Evolutionary conservation across 2,329 filamentous ascomycete species (phyloP).

Genomic region (Zymoseptoria ardabiliae): DNA sequence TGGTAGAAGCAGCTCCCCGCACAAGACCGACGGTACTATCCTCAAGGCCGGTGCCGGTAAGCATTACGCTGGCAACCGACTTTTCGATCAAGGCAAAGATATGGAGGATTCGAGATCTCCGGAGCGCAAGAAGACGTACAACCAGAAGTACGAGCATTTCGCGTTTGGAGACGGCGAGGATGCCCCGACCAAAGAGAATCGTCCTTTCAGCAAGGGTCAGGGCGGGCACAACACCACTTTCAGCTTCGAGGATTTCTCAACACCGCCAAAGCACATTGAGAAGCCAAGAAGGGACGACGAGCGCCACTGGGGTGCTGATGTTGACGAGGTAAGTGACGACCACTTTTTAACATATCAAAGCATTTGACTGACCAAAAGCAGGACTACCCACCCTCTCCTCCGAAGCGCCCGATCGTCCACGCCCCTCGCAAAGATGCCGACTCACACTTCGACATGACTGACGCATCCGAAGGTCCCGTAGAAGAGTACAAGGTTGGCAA

Average conservation of each 20-base stretch:
- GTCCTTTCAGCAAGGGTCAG: slow-evolving; percentile 27
- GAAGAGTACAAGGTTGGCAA: slow-evolving; percentile 33
- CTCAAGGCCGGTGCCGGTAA: slow-evolving; percentile 45
- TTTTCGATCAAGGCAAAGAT: slow-evolving; percentile 50
- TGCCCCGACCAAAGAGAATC: slow-evolving; percentile 22
- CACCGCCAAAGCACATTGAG: slow-evolving; percentile 65
- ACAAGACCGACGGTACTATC: slow-evolving; percentile 31
- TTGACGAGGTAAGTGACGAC: slow-evolving; percentile 49
- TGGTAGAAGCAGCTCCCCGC: slow-evolving; percentile 25
- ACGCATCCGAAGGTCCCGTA: slow-evolving; percentile 57
- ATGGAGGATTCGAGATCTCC: slow-evolving; percentile 31
- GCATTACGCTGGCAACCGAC: slow-evolving; percentile 46
- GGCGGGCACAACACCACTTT: slow-evolving; percentile 56
- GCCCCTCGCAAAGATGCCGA: slow-evolving; percentile 73
- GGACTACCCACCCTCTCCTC: slow-evolving; percentile 51
- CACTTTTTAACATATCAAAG: neutral
- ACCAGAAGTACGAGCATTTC: slow-evolving; percentile 79
- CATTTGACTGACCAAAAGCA: slow-evolving; percentile 22
- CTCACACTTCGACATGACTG: slow-evolving; percentile 74
- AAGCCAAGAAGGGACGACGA: slow-evolving; percentile 62
- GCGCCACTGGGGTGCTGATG: slow-evolving; percentile 69
- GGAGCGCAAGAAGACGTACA: slow-evolving; percentile 55
- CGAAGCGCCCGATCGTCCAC: slow-evolving; percentile 50
- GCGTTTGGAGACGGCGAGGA: slow-evolving; percentile 63
- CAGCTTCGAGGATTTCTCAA: slow-evolving; percentile 82